A percentile compares a stretch with the other conserved stretches of the same genome.
These are phyloP conservation scores for Botrytis aclada DNA, from an alignment of 2,329 filamentous ascomycete genomes.

Conservation along the genomic window DNA sequence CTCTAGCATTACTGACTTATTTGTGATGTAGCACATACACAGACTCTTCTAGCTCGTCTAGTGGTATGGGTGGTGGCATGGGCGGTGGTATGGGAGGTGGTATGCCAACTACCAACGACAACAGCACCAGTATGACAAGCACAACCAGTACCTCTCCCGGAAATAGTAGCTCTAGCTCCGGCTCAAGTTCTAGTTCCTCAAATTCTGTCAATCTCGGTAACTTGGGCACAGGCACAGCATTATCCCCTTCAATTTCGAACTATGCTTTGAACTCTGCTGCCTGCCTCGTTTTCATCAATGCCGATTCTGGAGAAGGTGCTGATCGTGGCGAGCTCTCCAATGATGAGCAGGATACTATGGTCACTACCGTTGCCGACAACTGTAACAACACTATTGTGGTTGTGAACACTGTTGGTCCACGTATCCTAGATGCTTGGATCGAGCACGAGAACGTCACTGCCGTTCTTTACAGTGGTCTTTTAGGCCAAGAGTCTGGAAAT, in stretches of 20 bases:
- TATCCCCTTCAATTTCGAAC: neutral
- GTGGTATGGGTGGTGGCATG: no score
- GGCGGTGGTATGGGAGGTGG: no score
- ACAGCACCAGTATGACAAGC: no score
- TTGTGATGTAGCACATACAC: neutral
- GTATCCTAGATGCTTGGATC: conserved; percentile 57
- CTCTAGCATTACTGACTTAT: neutral
- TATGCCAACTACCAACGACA: no score
- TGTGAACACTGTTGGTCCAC: conserved; percentile 60
- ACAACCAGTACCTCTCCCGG: no score
- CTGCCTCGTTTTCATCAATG: neutral
- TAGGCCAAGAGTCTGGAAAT: conserved; percentile 50
- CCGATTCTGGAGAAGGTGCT: neutral
- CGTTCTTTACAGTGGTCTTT: conserved; percentile 58
- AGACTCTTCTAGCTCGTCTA: neutral
- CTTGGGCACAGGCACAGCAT: neutral
- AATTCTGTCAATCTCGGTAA: neutral
- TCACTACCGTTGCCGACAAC: conserved; percentile 49
- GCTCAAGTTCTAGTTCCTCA: neutral
- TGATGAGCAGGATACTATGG: conserved; percentile 39
- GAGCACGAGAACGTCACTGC: conserved; percentile 59
- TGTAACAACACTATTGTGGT: conserved; percentile 63
- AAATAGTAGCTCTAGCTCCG: neutral
- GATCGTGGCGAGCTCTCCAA: neutral
- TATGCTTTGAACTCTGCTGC: no score